Base-by-base conservation (phyloP, 306 rosid genomes). In the Canavalia gladiata region DNA sequence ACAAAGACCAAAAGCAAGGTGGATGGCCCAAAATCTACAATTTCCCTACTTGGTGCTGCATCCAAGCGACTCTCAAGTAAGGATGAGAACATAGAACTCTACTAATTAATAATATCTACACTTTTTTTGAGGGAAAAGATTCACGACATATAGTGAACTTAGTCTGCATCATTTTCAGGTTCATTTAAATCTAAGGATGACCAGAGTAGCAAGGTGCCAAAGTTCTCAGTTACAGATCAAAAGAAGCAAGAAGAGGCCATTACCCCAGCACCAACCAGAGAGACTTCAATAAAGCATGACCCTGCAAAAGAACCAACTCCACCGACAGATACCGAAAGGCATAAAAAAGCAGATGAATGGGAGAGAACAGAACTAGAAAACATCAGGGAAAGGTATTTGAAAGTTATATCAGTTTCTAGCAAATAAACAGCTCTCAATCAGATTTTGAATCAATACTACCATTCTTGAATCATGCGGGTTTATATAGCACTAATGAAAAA, bases 51-150 rank as follows among this genome's bases (percentile, higher is more conserved):
- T 58, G 84, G 84, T 9, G 74, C 67, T 81, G 76, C 67, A 72
- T 87, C 95, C 72, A 85, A 83, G 75, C 78, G 80, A 67, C 81
- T 84, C 52, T 78, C 94, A 54, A 89, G 99, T 95, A 86, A 77
- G 47, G 39, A 63, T 76, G 41, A 47, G 64, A 72, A 56, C 68
- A 39, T 7, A 69, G 6, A 68, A 39, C 39, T 54, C 29, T 50
- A 46, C 1, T 8, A n/a, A 54, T 6, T 1, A 9, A 64, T 67
- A 4, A 74, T 46, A 41, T 31, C 59, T 58, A 71, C 7, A 41
- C 56, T 55, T 56, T 10, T 30, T 42, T 39, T 0, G 49, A 5
- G 4, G 39, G 33, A 50, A 10, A 9, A 7, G 9, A 34, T n/a
- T 56, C 34, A 34, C 1, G 13, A 39, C 45, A 49, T 60, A 35